Percentiles rank a stretch among this genome's conserved stretches.
phyloP scores from a whole-genome alignment of 345 rosid genomes.

The Erucastrum elatum region DNA sequence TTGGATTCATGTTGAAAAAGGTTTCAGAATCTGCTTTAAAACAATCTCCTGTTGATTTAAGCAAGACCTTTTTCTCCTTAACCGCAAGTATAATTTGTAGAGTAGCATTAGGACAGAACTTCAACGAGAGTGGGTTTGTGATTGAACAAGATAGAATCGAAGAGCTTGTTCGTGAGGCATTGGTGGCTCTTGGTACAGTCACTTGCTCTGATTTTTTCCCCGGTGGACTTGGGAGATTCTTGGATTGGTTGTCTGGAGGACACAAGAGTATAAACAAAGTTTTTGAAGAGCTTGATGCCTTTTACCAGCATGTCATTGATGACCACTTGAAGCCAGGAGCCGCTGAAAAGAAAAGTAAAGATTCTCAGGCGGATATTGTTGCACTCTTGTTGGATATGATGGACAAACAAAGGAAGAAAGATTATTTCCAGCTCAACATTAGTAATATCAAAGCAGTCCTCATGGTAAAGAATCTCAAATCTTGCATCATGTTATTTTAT shows the following conservation, averaged over 20 bases:
- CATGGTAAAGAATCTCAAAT: constrained; percentile 10
- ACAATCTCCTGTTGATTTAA: constrained; percentile 26
- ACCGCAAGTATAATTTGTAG: constrained; percentile 35
- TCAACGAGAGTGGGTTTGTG: constrained; percentile 22
- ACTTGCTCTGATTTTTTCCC: constrained; percentile 12
- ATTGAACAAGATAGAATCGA: constrained; percentile 28
- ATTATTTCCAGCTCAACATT: background rate
- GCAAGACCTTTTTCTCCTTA: constrained; percentile 21
- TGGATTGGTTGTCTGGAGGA: constrained; percentile 41
- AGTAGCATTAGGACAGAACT: constrained; percentile 45
- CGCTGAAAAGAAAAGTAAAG: background rate
- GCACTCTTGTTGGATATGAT: constrained; percentile 6
- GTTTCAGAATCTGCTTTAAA: constrained; percentile 17
- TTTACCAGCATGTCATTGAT: constrained; percentile 43
- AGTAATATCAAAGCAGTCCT: constrained; percentile 21
- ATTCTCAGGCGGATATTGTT: constrained; percentile 36
- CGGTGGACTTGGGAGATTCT: background rate
- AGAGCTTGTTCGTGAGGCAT: constrained; percentile 35
- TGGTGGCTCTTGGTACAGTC: constrained; percentile 1
- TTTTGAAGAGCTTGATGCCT: constrained; percentile 39
- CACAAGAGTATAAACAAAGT: constrained; percentile 28
- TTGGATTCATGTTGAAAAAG: constrained; percentile 32
- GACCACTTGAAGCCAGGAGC: constrained; percentile 42
- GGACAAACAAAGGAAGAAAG: background rate
- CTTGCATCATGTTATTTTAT: background rate